Percentiles rank a stretch among this genome's conserved stretches.
Conservation (phyloP, 2,329 filamentous ascomycete genomes). For the Rhynchosporium secalis region DNA sequence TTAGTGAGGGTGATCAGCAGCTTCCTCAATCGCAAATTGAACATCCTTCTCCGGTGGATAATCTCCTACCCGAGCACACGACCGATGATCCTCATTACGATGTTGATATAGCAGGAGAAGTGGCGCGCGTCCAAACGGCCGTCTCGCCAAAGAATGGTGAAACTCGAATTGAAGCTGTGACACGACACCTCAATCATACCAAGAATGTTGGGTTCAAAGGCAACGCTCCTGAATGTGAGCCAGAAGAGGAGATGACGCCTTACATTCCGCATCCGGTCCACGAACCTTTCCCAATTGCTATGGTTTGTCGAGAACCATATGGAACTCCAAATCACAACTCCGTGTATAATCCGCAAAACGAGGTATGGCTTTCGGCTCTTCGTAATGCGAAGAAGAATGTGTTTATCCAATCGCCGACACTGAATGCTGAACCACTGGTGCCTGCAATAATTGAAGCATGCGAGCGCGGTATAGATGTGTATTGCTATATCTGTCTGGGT, state of each 20-base stretch:
- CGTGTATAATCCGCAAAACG: constrained; percentile 70
- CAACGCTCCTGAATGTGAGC: constrained; percentile 54
- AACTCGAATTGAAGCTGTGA: constrained; percentile 57
- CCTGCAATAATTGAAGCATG: constrained; percentile 64
- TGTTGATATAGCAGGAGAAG: constrained; percentile 57
- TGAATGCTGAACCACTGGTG: constrained; percentile 70
- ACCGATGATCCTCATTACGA: constrained; percentile 65
- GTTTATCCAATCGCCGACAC: constrained; percentile 78
- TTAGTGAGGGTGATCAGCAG: constrained; percentile 33
- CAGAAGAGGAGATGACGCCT: constrained; percentile 62
- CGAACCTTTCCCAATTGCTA: constrained; percentile 65
- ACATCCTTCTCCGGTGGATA: constrained; percentile 23
- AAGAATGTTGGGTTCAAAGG: constrained; percentile 51
- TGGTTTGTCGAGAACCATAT: constrained; percentile 69
- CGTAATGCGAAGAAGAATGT: constrained; percentile 61
- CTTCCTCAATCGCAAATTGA: constrained; percentile 30
- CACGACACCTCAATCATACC: constrained; percentile 65
- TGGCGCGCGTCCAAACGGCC: constrained; percentile 59
- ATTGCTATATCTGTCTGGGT: constrained; percentile 71
- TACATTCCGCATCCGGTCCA: constrained; percentile 58
- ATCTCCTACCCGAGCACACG: constrained; percentile 54
- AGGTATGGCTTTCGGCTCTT: constrained; percentile 69
- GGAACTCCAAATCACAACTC: constrained; percentile 62
- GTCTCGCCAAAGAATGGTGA: constrained; percentile 53
- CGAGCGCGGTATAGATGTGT: constrained; percentile 66